These are phyloP conservation scores for Omphalea diandra DNA, from an alignment of 441 rosid species.

Conservation along the genomic window DNA sequence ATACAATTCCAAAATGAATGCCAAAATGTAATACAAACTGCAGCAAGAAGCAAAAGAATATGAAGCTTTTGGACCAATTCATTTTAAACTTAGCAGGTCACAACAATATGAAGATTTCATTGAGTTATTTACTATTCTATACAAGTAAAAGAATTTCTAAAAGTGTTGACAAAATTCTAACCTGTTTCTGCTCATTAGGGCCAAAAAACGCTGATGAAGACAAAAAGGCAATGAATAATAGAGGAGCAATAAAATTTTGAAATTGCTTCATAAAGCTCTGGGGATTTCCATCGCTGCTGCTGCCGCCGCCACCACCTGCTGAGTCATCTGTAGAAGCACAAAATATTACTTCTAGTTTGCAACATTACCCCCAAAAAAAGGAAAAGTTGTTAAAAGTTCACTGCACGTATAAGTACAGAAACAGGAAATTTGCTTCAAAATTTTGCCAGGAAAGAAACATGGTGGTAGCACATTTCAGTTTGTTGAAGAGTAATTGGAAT, in stretches of 20 bases:
- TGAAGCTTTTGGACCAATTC: not conserved
- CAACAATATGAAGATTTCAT: not conserved
- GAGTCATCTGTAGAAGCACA: slow-evolving; percentile 41
- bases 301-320: slow-evolving; percentile 33
- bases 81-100: not conserved
- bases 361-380: too few relatives aligned
- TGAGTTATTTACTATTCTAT: not conserved
- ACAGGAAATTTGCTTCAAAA: not conserved
- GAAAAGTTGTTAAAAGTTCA: too few relatives aligned
- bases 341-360: too few relatives aligned
- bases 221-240: slow-evolving; percentile 36
- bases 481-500: not conserved
- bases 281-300: slow-evolving; percentile 29
- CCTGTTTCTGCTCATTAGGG: slow-evolving; percentile 43
- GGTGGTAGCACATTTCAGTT: not conserved
- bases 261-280: slow-evolving; percentile 33
- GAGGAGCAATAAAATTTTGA: slow-evolving; percentile 32
- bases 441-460: not conserved
- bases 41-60: not conserved
- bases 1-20: too few relatives aligned
- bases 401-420: too few relatives aligned
- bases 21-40: not conserved
- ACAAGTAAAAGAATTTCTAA: slow-evolving; percentile 6
- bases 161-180: slow-evolving; percentile 17
- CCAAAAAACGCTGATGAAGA: slow-evolving; percentile 28